Evolutionary conservation across 2,329 filamentous ascomycete species (phyloP).

Genomic region (Gyromitra esculenta): DNA sequence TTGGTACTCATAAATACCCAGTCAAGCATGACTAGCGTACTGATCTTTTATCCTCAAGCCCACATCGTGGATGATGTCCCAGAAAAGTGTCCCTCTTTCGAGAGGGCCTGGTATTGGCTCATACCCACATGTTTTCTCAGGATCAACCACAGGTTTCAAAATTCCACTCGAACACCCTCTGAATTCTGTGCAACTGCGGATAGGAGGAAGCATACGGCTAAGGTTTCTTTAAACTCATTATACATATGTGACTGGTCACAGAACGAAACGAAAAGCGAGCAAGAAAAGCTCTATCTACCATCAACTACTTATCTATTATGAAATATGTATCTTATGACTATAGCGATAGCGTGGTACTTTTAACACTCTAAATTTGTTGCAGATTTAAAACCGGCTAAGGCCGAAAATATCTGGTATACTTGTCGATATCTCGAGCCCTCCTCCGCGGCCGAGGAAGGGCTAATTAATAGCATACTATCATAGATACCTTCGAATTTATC

Average conservation of each 20-base stretch:
- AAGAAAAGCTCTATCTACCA: constrained; percentile 16
- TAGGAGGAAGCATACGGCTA: not conserved
- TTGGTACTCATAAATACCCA: not conserved
- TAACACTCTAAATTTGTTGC: not conserved
- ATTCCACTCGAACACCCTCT: not conserved
- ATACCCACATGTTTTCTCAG: not conserved
- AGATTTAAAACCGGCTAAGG: not conserved
- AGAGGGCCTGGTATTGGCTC: not conserved
- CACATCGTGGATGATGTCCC: not conserved
- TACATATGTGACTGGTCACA: constrained; percentile 29
- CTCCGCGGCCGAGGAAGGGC: not conserved
- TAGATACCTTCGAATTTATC: not conserved
- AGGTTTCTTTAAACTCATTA: constrained; percentile 13
- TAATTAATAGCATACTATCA: not conserved
- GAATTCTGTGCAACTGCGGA: not conserved
- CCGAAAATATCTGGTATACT: not conserved
- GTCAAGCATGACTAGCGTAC: not conserved
- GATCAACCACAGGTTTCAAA: not conserved
- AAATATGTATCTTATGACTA: not conserved
- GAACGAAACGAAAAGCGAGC: not conserved
- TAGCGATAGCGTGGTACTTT: not conserved
- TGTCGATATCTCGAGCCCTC: not conserved
- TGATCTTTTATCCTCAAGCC: not conserved
- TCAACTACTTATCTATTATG: not conserved
- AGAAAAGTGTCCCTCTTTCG: not conserved